These are phyloP conservation scores for Candida rishiriensis DNA, from an alignment of 805 yeast species.

Conservation along the genomic window DNA sequence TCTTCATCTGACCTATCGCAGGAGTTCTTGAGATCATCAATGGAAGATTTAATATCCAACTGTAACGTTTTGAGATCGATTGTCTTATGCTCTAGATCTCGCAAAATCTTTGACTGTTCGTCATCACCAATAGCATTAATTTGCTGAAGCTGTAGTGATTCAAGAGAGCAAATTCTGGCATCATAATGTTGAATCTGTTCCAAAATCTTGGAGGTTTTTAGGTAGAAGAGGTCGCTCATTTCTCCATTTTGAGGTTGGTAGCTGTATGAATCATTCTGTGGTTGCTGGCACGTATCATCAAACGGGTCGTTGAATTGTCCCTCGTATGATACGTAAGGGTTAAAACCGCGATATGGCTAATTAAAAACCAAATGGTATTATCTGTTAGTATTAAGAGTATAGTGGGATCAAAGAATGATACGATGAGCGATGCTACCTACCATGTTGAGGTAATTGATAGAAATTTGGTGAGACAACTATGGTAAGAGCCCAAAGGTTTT, in stretches of 20 bases:
- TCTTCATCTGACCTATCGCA: slow-evolving; percentile 61
- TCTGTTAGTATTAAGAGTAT: neutral
- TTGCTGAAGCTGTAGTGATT: slow-evolving; percentile 57
- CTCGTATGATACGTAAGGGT: neutral
- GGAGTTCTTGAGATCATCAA: slow-evolving; percentile 64
- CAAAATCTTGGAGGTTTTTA: slow-evolving; percentile 1
- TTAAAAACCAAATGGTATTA: neutral
- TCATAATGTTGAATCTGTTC: slow-evolving; percentile 37
- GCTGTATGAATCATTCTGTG: neutral
- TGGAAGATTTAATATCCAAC: slow-evolving; percentile 62
- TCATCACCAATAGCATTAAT: slow-evolving; percentile 63
- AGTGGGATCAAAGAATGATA: too few relatives aligned
- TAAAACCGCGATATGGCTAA: neutral
- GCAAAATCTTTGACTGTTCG: slow-evolving; percentile 44
- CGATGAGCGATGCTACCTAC: too few relatives aligned
- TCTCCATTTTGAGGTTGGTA: neutral
- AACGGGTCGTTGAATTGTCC: slow-evolving; percentile 1
- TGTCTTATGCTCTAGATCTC: slow-evolving; percentile 65
- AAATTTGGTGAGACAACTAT: too few relatives aligned
- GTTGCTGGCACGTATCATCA: neutral
- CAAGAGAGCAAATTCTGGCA: slow-evolving; percentile 57
- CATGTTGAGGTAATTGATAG: too few relatives aligned
- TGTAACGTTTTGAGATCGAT: slow-evolving; percentile 53
- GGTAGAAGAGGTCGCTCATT: slow-evolving; percentile 1
- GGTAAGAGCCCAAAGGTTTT: too few relatives aligned